phyloP scores from a whole-genome alignment of 108 stramenopile genomes.

The Parietichytrium sp. region DNA sequence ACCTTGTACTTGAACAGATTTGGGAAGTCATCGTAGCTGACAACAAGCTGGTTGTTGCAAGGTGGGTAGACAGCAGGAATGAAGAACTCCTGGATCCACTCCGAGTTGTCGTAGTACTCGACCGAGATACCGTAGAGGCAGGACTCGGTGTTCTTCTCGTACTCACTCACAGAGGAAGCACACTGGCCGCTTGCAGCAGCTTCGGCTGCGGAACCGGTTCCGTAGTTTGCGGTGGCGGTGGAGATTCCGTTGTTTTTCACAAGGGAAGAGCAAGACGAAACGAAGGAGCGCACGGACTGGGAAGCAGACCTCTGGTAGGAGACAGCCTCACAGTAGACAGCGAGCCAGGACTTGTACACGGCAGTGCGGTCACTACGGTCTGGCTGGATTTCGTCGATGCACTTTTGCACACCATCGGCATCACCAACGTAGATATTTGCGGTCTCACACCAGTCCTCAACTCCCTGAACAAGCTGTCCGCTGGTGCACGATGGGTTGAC shows the following conservation, averaged over 20 bases:
- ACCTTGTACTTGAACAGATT: neutral
- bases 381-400: neutral
- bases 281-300: neutral
- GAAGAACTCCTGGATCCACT: slow-evolving; percentile 12
- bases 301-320: neutral
- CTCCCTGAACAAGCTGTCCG: neutral
- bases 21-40: neutral
- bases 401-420: neutral
- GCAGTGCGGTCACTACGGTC: too few relatives aligned
- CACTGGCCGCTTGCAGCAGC: slow-evolving; percentile 38
- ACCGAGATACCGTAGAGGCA: neutral
- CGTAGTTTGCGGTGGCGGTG: neutral
- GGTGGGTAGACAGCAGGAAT: neutral
- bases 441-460: slow-evolving; percentile 7
- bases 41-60: neutral
- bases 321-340: neutral
- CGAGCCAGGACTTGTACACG: too few relatives aligned
- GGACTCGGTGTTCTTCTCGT: too few relatives aligned
- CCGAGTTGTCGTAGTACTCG: neutral
- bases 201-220: too few relatives aligned
- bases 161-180: slow-evolving; percentile 15
- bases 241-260: neutral
- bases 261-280: neutral
- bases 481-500: neutral
- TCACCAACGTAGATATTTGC: too few relatives aligned